Evolutionary conservation across 2,329 filamentous ascomycete genomes (phyloP), one percentile per base, ranked within the genome.

Genomic region (Fusarium udum): DNA sequence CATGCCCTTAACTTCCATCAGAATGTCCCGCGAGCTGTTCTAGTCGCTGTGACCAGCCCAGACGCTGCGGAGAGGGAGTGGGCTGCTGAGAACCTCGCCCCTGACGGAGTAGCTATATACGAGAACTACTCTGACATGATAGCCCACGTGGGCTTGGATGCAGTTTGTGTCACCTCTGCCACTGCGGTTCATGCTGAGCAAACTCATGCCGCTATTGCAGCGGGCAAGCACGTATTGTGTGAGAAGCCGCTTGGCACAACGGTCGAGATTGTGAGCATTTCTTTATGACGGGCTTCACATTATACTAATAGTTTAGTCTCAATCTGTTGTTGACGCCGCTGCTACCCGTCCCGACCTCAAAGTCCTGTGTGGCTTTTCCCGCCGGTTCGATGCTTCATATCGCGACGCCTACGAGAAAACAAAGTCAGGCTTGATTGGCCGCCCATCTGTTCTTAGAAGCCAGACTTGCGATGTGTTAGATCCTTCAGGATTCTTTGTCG

Each of bases 401-500:
- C 85, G 89, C 63, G 86, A 90, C 57, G 91, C 90, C 26, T 85
- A 84, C 77, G 75, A 81, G 26, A 86, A 88, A 73, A 85, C 89
- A 76, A 79, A 84, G 37, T 74, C 81, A 3, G 90, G 90, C 20
- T 75, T 84, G 39, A 91, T 92, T 71, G 91, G 91, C 11, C 83
- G 85, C 1, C 87, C 90, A 4, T 85, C 87, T 14, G 84, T 92
- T 48, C 84, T 92, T 74, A 88, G 90, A 72, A 89, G 86, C 51
- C 91, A 92, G 80, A 92, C 90, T 1, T 92, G 90, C 80, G 90
- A 93, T 81, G 91, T 89, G 78, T 85, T 89, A 64, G 89, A 92
- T 67, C 88, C 90, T 0, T 85, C 85, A 0, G 90, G 90, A 51
- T 92, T 92, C 84, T 92, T 92, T 79, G 90, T 92, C 53, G 84